A percentile compares a stretch with the other conserved stretches of the same genome.
These are phyloP conservation scores for Saccharomycopsis vini DNA, from an alignment of 805 yeast genomes.

Conservation along the genomic window DNA sequence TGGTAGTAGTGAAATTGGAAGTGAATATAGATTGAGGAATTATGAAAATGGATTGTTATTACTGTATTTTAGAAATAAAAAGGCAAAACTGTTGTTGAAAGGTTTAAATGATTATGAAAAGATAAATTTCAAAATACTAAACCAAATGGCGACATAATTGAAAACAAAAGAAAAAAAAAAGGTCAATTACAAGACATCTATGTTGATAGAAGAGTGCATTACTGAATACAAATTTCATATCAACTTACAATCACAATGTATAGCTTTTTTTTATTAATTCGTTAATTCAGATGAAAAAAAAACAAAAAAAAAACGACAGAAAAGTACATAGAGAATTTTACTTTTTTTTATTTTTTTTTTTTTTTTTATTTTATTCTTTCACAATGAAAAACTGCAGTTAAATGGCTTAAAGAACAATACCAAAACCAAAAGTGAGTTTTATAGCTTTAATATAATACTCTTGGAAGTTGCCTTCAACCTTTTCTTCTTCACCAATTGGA, in stretches of 20 bases:
- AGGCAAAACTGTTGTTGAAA: conserved; percentile 6
- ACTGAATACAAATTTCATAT: no score
- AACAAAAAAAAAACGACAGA: no score
- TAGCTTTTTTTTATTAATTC: no score
- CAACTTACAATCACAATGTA: not conserved
- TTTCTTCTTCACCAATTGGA: conserved; percentile 92
- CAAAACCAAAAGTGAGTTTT: conserved; percentile 89
- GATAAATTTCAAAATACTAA: conserved; percentile 6
- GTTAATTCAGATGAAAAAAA: no score
- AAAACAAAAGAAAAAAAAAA: no score
- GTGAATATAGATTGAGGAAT: not conserved
- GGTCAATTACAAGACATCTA: no score
- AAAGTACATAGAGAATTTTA: no score
- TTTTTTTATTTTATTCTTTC: not conserved
- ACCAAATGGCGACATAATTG: conserved; percentile 2
- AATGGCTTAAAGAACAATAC: conserved; percentile 79
- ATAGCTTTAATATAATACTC: conserved; percentile 85
- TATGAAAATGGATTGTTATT: conserved; percentile 6
- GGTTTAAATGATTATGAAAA: conserved; percentile 11
- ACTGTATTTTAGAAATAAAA: conserved; percentile 14
- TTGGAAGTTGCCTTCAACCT: conserved; percentile 76
- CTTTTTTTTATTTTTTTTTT: not conserved
- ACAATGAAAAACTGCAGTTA: not conserved
- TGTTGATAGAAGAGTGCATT: no score
- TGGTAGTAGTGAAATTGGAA: not conserved